phyloP scores from a whole-genome alignment of 345 rosid species.

The Linum trigynum region DNA sequence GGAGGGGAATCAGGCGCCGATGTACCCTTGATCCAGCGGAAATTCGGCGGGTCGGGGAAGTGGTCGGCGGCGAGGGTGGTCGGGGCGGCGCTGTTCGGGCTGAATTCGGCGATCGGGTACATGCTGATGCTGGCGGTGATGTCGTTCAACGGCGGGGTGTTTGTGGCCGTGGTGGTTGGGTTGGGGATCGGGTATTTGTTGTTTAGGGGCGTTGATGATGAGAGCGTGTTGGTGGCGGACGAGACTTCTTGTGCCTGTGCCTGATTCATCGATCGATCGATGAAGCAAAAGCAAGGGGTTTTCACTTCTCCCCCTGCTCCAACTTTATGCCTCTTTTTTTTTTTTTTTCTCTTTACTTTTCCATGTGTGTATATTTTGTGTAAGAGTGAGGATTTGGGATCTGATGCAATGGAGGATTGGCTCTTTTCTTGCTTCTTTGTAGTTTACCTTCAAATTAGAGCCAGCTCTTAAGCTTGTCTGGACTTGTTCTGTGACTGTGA shows the following conservation, averaged over 20 bases:
- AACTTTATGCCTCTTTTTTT: too few species aligned
- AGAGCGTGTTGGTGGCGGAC: not conserved
- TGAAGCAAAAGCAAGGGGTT: too few species aligned
- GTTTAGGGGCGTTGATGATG: constrained; percentile 17
- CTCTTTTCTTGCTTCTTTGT: too few species aligned
- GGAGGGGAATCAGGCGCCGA: not conserved
- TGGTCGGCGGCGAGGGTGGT: constrained; percentile 7
- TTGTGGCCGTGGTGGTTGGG: constrained; percentile 18
- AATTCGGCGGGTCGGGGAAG: not conserved
- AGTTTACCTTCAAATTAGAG: too few species aligned
- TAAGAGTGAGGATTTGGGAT: too few species aligned
- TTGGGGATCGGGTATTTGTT: constrained; percentile 17
- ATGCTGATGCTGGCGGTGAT: constrained; percentile 24
- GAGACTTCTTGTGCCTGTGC: constrained; percentile 25
- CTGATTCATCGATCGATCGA: constrained; percentile 5
- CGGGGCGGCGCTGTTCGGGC: constrained; percentile 14
- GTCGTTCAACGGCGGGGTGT: constrained; percentile 27
- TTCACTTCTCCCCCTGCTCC: too few species aligned
- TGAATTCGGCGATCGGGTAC: constrained; percentile 24
- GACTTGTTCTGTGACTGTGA: too few species aligned
- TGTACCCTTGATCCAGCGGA: constrained; percentile 9
- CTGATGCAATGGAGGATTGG: too few species aligned
- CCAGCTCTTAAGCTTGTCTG: too few species aligned
- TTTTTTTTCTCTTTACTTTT: too few species aligned
- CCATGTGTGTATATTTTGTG: too few species aligned